Evolutionary conservation across 331 rosid species (phyloP), one percentile per base, ranked within the genome.

Genomic region (Malus hybrid): DNA sequence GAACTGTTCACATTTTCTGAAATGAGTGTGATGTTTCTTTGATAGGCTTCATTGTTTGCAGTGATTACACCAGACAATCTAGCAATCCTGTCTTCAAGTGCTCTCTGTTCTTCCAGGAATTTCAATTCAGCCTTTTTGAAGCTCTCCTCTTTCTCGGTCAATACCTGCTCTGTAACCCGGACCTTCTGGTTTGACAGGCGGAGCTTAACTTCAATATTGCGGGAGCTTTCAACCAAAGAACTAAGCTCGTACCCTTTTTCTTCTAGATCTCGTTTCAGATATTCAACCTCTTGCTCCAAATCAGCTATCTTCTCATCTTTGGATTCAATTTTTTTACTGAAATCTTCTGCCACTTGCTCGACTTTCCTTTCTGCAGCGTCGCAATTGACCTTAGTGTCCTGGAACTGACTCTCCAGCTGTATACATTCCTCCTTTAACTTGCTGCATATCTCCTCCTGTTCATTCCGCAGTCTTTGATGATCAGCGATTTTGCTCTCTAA

Each of bases 111-210:
- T 77, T 89, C 88, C 69, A 67, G 87, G 77, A 74, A 89, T 77
- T 85, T 86, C 83, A 78, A 71, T 69, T 93, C 95, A 5, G 83
- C 74, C 31, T 77, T 84, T 78, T 83, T 83, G 67, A 87, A 90
- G 69, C 74, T 83, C 73, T 91, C 93, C 73, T 94, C 99, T 72
- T 86, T 92, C 84, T 94, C 99, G 28, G 85, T 48, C 73, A 92
- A 80, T 76, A 87, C 63, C 74, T 94, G 98, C 61, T 94, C 98
- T 18, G 98, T 91, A 33, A 91, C 93, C 75, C 99, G 90, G 75
- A 94, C 93, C 91, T 94, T 92, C 90, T 92, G 99, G 92, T 87
- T 89, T 68, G 99, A 92, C 75, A 94, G 83, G 22, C 99, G 99
- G 84, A 90, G 97, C 90, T 86, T 87, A 57, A 90, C 93, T 83